Percentiles rank a stretch among this genome's conserved stretches.
These are phyloP conservation scores for Ascocoryne sarcoides DNA, from an alignment of 2,329 filamentous ascomycete species.

Conservation along the genomic window DNA sequence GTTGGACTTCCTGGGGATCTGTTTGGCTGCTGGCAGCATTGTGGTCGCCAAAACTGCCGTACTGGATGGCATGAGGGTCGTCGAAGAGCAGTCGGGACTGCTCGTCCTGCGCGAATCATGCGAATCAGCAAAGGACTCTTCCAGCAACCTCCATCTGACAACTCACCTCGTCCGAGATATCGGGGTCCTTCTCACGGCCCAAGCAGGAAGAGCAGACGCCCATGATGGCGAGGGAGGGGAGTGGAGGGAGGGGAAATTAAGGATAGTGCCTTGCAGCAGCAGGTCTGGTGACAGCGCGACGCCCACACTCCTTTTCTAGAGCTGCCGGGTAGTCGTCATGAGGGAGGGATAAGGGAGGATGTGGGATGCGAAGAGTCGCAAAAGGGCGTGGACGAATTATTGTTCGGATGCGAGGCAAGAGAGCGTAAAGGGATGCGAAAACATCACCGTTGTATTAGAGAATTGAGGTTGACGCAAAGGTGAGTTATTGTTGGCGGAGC, in stretches of 20 bases:
- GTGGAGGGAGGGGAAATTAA: neutral
- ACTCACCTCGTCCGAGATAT: constrained; percentile 47
- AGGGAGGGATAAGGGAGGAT: neutral
- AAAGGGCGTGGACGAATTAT: neutral
- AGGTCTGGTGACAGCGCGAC: neutral
- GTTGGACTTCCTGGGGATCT: constrained; percentile 53
- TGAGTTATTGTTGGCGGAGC: neutral
- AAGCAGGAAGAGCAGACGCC: constrained; percentile 54
- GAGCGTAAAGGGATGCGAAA: constrained; percentile 1
- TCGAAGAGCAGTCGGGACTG: constrained; percentile 49
- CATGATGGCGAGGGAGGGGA: constrained; percentile 33
- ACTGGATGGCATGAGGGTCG: constrained; percentile 49
- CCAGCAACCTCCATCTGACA: neutral
- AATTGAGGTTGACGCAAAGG: neutral
- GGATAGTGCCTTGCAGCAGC: constrained; percentile 4
- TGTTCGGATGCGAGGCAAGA: neutral
- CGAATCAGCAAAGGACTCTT: constrained; percentile 2
- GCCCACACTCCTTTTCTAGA: constrained; percentile 4
- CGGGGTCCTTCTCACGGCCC: constrained; percentile 38
- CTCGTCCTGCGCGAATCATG: constrained; percentile 22
- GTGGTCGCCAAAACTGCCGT: constrained; percentile 54
- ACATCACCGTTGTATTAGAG: constrained; percentile 1
- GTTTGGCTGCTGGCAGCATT: constrained; percentile 41
- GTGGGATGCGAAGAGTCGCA: neutral
- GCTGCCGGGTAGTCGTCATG: constrained; percentile 5